A percentile compares a stretch with the other conserved stretches of the same genome.
phyloP scores from a whole-genome alignment of 345 rosid species.

The Lepidium aucheri region DNA sequence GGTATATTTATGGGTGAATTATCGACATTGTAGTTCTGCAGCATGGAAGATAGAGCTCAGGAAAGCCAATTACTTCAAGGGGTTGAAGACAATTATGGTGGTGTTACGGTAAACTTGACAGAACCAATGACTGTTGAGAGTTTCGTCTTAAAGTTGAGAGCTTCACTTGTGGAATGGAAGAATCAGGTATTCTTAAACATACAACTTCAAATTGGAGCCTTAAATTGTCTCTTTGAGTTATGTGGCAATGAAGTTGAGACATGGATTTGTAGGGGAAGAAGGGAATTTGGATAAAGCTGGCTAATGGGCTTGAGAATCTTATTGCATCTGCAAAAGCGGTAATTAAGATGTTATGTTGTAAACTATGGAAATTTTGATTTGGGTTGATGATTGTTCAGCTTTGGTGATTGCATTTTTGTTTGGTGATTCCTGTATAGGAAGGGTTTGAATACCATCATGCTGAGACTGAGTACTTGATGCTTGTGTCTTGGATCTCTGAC shows the following conservation, averaged over 20 bases:
- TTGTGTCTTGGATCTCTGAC: slow-evolving; percentile 46
- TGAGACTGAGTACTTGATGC: slow-evolving; percentile 54
- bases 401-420: neutral
- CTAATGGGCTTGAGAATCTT: slow-evolving; percentile 32
- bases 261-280: slow-evolving; percentile 42
- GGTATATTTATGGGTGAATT: neutral
- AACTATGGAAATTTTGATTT: neutral
- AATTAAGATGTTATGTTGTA: neutral
- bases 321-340: slow-evolving; percentile 26
- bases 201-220: neutral
- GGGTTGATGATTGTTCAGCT: neutral
- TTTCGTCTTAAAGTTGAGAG: neutral
- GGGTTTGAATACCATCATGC: slow-evolving; percentile 59
- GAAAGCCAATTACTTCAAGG: neutral
- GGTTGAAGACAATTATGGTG: neutral
- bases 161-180: neutral
- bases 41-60: neutral
- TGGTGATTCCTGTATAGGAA: slow-evolving; percentile 26
- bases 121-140: neutral
- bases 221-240: neutral
- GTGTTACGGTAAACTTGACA: neutral
- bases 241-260: neutral
- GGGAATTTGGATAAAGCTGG: slow-evolving; percentile 62
- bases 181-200: neutral
- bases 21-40: neutral